Conservation (phyloP, 225 moss, liverwort and hornwort genomes). For the Ulota crispa region DNA sequence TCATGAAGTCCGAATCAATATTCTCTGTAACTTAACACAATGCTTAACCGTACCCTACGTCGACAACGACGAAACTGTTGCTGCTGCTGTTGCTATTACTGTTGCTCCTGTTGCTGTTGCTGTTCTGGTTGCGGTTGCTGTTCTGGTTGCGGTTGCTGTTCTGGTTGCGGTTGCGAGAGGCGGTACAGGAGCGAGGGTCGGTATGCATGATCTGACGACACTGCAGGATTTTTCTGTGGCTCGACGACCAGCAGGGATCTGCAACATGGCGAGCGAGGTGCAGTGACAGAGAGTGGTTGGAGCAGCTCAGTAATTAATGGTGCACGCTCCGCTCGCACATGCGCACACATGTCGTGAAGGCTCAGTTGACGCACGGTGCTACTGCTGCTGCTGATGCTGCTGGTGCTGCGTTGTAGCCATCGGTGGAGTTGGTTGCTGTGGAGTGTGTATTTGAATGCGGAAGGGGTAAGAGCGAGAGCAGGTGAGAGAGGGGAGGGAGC, state of each 20-base stretch:
- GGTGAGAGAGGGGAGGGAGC: neutral
- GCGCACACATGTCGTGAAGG: slow-evolving; percentile 19
- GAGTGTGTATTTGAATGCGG: neutral
- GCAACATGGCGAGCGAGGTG: neutral
- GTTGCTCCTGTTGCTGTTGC: no score
- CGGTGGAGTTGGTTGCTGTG: neutral
- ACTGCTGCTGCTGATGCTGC: neutral
- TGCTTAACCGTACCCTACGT: no score
- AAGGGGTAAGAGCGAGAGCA: slow-evolving; percentile 16
- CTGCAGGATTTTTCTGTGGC: neutral
- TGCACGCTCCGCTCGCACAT: slow-evolving; percentile 33
- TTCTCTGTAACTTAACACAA: no score
- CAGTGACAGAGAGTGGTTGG: neutral
- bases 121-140: no score
- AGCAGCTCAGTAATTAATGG: slow-evolving; percentile 8
- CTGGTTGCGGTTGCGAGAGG: no score
- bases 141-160: neutral
- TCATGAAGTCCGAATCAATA: neutral
- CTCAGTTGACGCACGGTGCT: neutral
- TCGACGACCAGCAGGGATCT: neutral
- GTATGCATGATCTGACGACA: neutral
- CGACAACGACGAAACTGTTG: no score
- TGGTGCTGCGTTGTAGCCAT: neutral
- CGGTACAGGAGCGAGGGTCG: no score
- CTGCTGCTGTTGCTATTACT: neutral